Evolutionary conservation across 805 yeast genomes (phyloP).

Genomic region (Schwanniomyces vanrijiae): DNA sequence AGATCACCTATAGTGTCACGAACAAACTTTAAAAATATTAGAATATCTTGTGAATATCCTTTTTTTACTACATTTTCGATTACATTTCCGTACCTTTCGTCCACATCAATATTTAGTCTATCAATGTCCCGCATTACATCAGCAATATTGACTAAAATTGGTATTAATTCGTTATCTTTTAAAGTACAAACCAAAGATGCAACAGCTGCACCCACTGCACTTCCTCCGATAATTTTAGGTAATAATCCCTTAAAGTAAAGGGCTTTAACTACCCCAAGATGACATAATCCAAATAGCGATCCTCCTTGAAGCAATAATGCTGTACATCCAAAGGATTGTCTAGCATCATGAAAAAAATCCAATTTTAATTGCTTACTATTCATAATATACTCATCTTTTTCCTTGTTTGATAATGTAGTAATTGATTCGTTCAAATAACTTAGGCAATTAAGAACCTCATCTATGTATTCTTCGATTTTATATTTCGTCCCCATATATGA

Average conservation of each 20-base stretch:
- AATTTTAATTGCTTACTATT: conserved; percentile 57
- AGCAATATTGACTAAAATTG: conserved; percentile 38
- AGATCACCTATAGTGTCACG: conserved; percentile 71
- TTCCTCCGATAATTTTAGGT: conserved; percentile 86
- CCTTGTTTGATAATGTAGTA: conserved; percentile 24
- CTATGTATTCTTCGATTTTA: conserved; percentile 82
- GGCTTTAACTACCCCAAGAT: conserved; percentile 87
- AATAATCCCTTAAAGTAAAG: conserved; percentile 71
- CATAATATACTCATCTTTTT: conserved; percentile 35
- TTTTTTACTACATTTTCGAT: conserved; percentile 73
- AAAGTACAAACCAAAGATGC: conserved; percentile 82
- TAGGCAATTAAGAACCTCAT: conserved; percentile 71
- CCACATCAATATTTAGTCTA: conserved; percentile 51
- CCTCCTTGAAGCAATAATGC: conserved; percentile 95
- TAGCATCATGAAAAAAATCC: conserved; percentile 81
- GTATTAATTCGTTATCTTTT: conserved; percentile 62
- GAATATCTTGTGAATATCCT: conserved; percentile 85
- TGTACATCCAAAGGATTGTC: conserved; percentile 86
- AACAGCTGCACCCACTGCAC: conserved; percentile 91
- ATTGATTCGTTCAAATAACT: conserved; percentile 53
- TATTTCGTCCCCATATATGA: conserved; percentile 87
- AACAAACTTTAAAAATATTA: conserved; percentile 76
- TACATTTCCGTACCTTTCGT: conserved; percentile 63
- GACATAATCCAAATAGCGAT: conserved; percentile 89
- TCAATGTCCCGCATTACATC: conserved; percentile 45